These are phyloP conservation scores for Beauveria sp. DNA, from an alignment of 2,329 filamentous ascomycete species.

Conservation along the genomic window DNA sequence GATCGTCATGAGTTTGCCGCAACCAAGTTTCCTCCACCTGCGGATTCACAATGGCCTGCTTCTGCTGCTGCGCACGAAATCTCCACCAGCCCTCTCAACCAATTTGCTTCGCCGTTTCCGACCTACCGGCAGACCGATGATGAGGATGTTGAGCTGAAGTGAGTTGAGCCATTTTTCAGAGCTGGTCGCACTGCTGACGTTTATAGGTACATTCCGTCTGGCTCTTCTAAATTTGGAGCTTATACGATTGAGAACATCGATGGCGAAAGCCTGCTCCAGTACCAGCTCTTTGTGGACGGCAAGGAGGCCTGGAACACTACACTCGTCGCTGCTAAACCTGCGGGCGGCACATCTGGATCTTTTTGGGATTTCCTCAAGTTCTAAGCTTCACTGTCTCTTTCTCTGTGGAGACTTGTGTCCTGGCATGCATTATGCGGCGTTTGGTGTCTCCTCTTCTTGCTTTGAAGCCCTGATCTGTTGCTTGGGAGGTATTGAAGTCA, in stretches of 20 bases:
- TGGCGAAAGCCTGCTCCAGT: constrained; percentile 64
- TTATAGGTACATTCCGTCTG: constrained; percentile 65
- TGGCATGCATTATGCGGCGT: neutral
- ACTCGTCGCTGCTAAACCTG: constrained; percentile 36
- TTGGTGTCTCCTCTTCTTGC: neutral
- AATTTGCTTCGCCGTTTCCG: constrained; percentile 82
- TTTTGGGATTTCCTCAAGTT: constrained; percentile 39
- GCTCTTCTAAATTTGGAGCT: constrained; percentile 78
- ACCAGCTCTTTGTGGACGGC: constrained; percentile 77
- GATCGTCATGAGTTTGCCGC: constrained; percentile 97
- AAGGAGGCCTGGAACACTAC: constrained; percentile 65
- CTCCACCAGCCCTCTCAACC: constrained; percentile 80
- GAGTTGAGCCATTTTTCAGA: constrained; percentile 29
- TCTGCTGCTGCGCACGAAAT: constrained; percentile 76
- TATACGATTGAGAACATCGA: constrained; percentile 62
- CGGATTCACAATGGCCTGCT: constrained; percentile 52
- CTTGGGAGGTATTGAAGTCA: neutral
- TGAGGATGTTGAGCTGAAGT: constrained; percentile 80
- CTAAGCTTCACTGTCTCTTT: neutral
- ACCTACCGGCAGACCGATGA: constrained; percentile 77
- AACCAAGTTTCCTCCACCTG: constrained; percentile 64
- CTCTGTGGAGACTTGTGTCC: neutral
- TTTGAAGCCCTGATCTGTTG: neutral
- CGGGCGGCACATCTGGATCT: constrained; percentile 20
- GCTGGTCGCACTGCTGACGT: neutral